These are phyloP conservation scores for Penicillium ucsense DNA, from an alignment of 495 filamentous ascomycete genomes.

Conservation along the genomic window DNA sequence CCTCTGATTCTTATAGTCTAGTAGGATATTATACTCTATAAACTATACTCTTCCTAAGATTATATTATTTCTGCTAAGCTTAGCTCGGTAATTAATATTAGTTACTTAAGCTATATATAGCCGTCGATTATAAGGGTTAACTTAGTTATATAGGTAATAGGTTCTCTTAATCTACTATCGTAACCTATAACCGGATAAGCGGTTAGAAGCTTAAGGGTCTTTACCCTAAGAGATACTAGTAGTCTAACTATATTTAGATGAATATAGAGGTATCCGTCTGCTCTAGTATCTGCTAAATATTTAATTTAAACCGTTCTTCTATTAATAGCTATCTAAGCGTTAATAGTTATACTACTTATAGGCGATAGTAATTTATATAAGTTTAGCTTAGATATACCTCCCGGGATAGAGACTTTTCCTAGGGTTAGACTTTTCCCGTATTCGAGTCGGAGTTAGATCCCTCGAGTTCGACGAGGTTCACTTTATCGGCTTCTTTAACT, in stretches of 20 bases:
- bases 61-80: neutral
- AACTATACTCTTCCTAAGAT: neutral
- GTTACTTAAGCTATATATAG: neutral
- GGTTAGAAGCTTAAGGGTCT: neutral
- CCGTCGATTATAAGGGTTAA: neutral
- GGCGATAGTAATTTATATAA: neutral
- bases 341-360: neutral
- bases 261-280: neutral
- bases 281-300: neutral
- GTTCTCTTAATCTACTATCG: neutral
- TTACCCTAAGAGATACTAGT: neutral
- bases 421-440: neutral
- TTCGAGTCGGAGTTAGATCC: neutral
- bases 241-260: neutral
- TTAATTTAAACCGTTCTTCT: neutral
- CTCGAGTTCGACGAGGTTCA: neutral
- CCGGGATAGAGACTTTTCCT: neutral
- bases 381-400: neutral
- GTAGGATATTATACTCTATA: neutral
- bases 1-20: neutral
- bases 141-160: neutral
- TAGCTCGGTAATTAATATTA: neutral
- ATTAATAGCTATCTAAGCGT: neutral
- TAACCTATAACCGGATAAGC: neutral
- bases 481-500: too few relatives aligned